Evolutionary conservation across 495 filamentous ascomycete species (phyloP).

Genomic region (Rusavskia elegans): DNA sequence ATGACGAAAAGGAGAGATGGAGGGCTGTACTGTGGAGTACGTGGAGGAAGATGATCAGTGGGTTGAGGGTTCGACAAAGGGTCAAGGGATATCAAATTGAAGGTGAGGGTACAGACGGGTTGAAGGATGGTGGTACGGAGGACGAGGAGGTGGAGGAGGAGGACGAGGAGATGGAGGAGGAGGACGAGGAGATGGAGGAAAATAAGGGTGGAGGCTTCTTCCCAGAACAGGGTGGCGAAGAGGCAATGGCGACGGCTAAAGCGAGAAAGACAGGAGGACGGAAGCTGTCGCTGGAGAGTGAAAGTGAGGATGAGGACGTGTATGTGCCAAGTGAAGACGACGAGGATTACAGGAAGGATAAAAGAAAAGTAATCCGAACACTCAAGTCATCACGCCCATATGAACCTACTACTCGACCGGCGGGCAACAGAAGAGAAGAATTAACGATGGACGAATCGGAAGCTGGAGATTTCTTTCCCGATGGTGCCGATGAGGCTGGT

Average conservation of each 20-base stretch:
- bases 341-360: background rate
- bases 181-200: conserved; percentile 13
- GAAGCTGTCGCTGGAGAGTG: background rate
- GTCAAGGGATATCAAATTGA: conserved; percentile 47
- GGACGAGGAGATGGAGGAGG: conserved; percentile 9
- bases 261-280: conserved; percentile 21
- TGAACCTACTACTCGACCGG: too few relatives aligned
- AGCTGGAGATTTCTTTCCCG: too few relatives aligned
- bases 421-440: too few relatives aligned
- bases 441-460: too few relatives aligned
- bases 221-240: background rate
- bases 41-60: conserved; percentile 66
- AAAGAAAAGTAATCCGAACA: too few relatives aligned
- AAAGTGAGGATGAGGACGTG: conserved; percentile 11
- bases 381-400: too few relatives aligned
- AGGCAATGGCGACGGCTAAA: background rate
- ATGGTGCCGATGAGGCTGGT: too few relatives aligned
- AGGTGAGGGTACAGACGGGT: conserved; percentile 22
- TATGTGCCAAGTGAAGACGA: conserved; percentile 4
- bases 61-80: conserved; percentile 61
- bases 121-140: conserved; percentile 23
- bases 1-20: conserved; percentile 37
- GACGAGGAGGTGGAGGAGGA: conserved; percentile 30
- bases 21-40: conserved; percentile 40
- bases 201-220: conserved; percentile 10